These are phyloP conservation scores for Diaporthe helianthi DNA, from an alignment of 2,329 filamentous ascomycete genomes.

Conservation along the genomic window DNA sequence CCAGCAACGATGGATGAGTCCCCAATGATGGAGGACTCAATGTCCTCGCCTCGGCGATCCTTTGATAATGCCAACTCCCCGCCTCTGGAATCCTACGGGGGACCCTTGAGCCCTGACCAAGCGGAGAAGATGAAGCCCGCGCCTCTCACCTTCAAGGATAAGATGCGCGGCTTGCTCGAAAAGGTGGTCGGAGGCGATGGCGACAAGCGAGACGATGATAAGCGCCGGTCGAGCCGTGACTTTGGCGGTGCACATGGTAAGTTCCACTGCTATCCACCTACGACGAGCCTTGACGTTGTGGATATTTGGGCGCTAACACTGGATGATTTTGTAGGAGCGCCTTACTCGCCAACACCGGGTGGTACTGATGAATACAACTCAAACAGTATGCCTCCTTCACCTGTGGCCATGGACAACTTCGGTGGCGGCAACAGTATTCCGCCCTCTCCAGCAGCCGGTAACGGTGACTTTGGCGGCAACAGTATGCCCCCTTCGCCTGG, in stretches of 20 bases:
- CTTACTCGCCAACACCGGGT: background rate
- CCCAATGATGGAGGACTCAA: background rate
- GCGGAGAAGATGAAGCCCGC: slow-evolving; percentile 9
- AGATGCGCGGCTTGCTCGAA: slow-evolving; percentile 15
- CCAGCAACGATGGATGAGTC: background rate
- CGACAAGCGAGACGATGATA: background rate
- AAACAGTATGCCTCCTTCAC: background rate
- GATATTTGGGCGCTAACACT: background rate
- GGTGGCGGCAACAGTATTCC: background rate
- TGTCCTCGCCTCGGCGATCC: background rate
- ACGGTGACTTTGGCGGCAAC: background rate
- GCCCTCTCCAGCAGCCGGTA: background rate
- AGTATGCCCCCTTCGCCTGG: background rate
- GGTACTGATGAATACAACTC: background rate
- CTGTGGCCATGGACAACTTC: background rate
- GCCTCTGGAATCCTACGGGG: background rate
- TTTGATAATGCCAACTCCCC: background rate
- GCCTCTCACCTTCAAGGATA: slow-evolving; percentile 9
- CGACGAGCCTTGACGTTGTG: background rate
- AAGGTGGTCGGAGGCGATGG: background rate
- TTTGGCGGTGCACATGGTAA: background rate
- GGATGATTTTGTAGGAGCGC: background rate
- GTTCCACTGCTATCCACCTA: background rate
- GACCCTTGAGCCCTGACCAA: background rate
- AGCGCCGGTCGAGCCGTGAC: background rate